phyloP scores from a whole-genome alignment of 2,329 filamentous ascomycete genomes.

The Neofusicoccum laricinum region DNA sequence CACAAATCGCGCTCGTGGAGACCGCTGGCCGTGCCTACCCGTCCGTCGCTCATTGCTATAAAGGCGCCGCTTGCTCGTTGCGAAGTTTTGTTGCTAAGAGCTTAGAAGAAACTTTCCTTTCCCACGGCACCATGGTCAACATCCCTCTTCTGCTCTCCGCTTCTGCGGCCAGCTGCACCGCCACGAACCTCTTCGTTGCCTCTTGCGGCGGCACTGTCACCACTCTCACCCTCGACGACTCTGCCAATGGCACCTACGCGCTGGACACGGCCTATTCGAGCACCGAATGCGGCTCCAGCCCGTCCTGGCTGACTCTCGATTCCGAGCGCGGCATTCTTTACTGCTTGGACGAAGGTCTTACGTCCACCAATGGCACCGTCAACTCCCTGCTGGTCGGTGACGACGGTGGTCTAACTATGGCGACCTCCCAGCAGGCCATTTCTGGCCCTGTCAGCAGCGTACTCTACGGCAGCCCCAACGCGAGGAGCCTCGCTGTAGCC shows the following conservation, averaged over 20 bases:
- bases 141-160: constrained; percentile 2
- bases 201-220: constrained; percentile 47
- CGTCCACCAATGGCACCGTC: constrained; percentile 49
- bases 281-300: constrained; percentile 41
- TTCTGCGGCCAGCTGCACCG: not conserved
- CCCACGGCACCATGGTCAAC: constrained; percentile 7
- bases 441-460: constrained; percentile 40
- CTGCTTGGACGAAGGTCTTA: constrained; percentile 59
- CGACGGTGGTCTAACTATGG: constrained; percentile 38
- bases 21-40: not conserved
- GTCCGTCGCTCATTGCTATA: not conserved
- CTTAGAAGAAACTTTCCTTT: not conserved
- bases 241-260: constrained; percentile 41
- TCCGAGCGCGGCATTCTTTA: constrained; percentile 50
- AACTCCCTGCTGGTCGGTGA: constrained; percentile 25
- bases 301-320: constrained; percentile 62
- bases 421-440: constrained; percentile 33
- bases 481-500: constrained; percentile 39
- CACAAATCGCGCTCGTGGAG: not conserved
- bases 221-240: constrained; percentile 33
- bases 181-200: constrained; percentile 39
- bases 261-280: constrained; percentile 32
- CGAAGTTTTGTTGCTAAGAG: not conserved
- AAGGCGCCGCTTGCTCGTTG: not conserved
- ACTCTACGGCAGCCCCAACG: constrained; percentile 39